Percentiles rank a stretch among this genome's conserved stretches.
These are phyloP conservation scores for Medicago lupulina DNA, from an alignment of 306 rosid genomes.

Conservation along the genomic window DNA sequence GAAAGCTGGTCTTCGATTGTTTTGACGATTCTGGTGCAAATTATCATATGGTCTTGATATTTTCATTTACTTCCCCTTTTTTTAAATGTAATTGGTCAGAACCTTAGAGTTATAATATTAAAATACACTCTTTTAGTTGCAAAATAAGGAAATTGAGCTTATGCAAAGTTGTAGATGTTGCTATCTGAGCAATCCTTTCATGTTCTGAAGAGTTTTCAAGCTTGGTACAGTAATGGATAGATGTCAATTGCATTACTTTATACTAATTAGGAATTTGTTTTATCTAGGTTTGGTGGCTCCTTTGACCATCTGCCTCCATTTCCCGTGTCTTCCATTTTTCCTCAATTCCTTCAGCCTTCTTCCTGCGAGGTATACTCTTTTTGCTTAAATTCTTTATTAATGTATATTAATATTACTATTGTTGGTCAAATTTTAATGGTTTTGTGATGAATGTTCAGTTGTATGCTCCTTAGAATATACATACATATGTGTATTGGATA, in stretches of 20 bases:
- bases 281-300: conserved; percentile 16
- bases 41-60: conserved; percentile 23
- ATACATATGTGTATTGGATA: conserved; percentile 20
- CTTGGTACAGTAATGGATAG: not conserved
- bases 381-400: not conserved
- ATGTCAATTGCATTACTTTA: conserved; percentile 18
- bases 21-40: conserved; percentile 40
- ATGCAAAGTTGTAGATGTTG: conserved; percentile 11
- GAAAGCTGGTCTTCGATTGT: conserved; percentile 36
- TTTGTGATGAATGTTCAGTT: conserved; percentile 12
- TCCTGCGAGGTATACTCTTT: conserved; percentile 17
- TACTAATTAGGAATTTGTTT: conserved; percentile 6
- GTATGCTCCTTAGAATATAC: not conserved
- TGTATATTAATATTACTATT: not conserved
- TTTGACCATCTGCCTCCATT: conserved; percentile 23
- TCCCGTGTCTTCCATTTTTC: conserved; percentile 24
- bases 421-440: not conserved
- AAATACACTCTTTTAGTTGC: not conserved
- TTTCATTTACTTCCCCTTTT: not conserved
- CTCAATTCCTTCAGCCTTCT: conserved; percentile 32
- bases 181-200: conserved; percentile 5
- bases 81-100: not conserved
- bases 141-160: not conserved
- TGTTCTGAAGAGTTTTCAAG: conserved; percentile 6
- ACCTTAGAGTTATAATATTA: conserved; percentile 9